Percentiles rank a stretch among this genome's conserved stretches.
Conservation (phyloP, 1,284 basidiomycete genomes). For the Malassezia slooffiae region DNA sequence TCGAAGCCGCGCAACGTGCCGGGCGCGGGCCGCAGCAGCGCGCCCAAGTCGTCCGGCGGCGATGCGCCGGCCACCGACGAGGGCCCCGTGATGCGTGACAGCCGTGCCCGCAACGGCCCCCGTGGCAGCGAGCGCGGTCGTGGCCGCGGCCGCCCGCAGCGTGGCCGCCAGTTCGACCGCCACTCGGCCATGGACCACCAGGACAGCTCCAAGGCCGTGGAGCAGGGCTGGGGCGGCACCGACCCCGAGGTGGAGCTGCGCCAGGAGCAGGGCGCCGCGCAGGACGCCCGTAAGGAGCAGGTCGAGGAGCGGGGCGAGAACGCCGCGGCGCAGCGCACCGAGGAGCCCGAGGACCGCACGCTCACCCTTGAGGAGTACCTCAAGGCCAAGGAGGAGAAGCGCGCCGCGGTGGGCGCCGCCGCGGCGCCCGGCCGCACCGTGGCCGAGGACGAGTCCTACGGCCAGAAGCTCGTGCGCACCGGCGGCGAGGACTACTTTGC, state of each 20-base stretch:
- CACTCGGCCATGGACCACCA: slow-evolving; percentile 66
- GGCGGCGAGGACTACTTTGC: slow-evolving; percentile 38
- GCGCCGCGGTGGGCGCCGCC: slow-evolving; percentile 30
- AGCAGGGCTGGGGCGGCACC: slow-evolving; percentile 82
- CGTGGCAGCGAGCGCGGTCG: slow-evolving; percentile 45
- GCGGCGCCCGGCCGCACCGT: slow-evolving; percentile 25
- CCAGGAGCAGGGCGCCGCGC: slow-evolving; percentile 52
- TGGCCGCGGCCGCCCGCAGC: too few relatives aligned
- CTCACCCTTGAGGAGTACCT: slow-evolving; percentile 69
- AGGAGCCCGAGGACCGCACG: slow-evolving; percentile 90
- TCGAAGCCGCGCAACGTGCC: slow-evolving; percentile 37
- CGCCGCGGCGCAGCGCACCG: slow-evolving; percentile 40
- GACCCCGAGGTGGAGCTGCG: slow-evolving; percentile 67
- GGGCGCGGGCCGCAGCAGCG: slow-evolving; percentile 20
- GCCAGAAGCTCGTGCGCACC: slow-evolving; percentile 33
- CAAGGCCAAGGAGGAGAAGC: slow-evolving; percentile 56
- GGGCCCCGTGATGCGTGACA: slow-evolving; percentile 51
- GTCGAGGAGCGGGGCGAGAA: slow-evolving; percentile 44
- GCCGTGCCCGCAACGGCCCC: too few relatives aligned
- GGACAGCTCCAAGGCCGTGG: slow-evolving; percentile 81
- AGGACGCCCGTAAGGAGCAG: slow-evolving; percentile 23
- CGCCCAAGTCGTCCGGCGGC: neutral
- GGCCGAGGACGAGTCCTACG: slow-evolving; percentile 31
- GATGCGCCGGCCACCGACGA: slow-evolving; percentile 50
- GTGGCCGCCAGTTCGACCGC: slow-evolving; percentile 64